Evolutionary conservation across 2,329 filamentous ascomycete genomes (phyloP).

Genomic region (Beauveria rudraprayagi): DNA sequence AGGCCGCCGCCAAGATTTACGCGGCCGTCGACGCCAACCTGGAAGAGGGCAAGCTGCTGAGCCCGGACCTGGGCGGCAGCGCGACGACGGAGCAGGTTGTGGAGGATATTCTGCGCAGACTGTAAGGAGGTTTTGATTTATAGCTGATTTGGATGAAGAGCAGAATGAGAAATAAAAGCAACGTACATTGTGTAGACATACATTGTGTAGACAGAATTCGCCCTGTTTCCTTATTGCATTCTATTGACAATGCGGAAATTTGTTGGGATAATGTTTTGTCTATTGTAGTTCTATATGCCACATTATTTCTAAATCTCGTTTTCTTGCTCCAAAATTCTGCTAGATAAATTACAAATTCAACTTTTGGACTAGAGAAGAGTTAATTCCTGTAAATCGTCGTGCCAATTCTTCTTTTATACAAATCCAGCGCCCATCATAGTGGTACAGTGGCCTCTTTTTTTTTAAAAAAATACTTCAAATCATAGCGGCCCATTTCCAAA

Average conservation of each 20-base stretch:
- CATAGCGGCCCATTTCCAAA: background rate
- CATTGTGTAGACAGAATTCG: background rate
- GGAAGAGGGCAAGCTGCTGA: slow-evolving; percentile 72
- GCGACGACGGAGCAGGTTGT: slow-evolving; percentile 82
- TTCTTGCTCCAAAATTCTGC: background rate
- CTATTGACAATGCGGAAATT: slow-evolving; percentile 41
- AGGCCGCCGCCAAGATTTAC: slow-evolving; percentile 84
- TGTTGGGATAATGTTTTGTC: background rate
- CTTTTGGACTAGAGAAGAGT: slow-evolving; percentile 8
- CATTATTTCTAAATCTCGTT: background rate
- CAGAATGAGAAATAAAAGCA: background rate
- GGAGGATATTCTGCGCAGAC: slow-evolving; percentile 71
- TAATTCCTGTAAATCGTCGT: slow-evolving; percentile 3
- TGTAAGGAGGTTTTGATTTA: background rate
- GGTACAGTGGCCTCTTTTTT: background rate
- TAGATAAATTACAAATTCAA: slow-evolving; percentile 3
- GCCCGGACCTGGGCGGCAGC: slow-evolving; percentile 82
- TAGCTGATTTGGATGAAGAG: background rate
- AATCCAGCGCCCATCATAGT: background rate
- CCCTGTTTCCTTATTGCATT: no score
- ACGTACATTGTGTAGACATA: background rate
- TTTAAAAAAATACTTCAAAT: no score
- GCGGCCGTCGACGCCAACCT: slow-evolving; percentile 85
- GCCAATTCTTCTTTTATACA: slow-evolving; percentile 3
- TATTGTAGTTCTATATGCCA: slow-evolving; percentile 7